Conservation (phyloP, 164 flowering plant genomes). For the Magnolia changhungtana region DNA sequence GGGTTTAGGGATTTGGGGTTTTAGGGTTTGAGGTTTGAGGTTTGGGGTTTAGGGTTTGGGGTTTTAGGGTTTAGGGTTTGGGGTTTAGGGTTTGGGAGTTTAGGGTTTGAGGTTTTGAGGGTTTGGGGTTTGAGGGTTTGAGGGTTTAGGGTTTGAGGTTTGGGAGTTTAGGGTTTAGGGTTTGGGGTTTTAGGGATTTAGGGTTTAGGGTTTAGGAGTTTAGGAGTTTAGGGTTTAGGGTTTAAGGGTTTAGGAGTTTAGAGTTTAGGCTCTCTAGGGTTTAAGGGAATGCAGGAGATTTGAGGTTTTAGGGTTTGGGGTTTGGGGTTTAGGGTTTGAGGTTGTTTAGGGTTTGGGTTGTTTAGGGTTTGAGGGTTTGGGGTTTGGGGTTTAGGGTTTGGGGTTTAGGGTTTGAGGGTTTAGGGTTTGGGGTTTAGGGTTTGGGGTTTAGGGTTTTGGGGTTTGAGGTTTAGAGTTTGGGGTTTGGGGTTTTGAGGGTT, state of each 20-base stretch:
- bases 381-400: conserved; percentile 17
- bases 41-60: conserved; percentile 13
- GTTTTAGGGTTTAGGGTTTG: conserved; percentile 5
- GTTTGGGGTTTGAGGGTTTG: no score
- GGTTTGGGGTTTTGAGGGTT: conserved; percentile 7
- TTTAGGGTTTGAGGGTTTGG: conserved; percentile 16
- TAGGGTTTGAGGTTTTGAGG: conserved; percentile 12
- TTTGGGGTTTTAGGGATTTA: conserved; percentile 9
- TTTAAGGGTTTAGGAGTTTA: conserved; percentile 19
- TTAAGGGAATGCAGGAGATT: conserved; percentile 15
- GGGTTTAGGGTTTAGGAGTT: conserved; percentile 20
- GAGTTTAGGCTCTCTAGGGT: conserved; percentile 15
- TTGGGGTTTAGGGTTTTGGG: conserved; percentile 19
- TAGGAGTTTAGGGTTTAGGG: conserved; percentile 18
- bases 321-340: conserved; percentile 18
- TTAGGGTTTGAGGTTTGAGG: conserved; percentile 13
- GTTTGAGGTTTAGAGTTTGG: conserved; percentile 18
- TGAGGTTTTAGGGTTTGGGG: conserved; percentile 21
- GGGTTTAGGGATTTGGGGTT: conserved; percentile 4
- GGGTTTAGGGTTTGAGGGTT: conserved; percentile 19
- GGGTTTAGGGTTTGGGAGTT: conserved; percentile 11
- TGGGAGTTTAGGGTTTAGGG: conserved; percentile 17
- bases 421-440: conserved; percentile 18
- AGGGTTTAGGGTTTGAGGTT: conserved; percentile 17
- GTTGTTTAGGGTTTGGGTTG: conserved; percentile 16